Evolutionary conservation across 2,329 filamentous ascomycete species (phyloP), one percentile per base, ranked within the genome.

Genomic region (Pseudopithomyces maydicus): DNA sequence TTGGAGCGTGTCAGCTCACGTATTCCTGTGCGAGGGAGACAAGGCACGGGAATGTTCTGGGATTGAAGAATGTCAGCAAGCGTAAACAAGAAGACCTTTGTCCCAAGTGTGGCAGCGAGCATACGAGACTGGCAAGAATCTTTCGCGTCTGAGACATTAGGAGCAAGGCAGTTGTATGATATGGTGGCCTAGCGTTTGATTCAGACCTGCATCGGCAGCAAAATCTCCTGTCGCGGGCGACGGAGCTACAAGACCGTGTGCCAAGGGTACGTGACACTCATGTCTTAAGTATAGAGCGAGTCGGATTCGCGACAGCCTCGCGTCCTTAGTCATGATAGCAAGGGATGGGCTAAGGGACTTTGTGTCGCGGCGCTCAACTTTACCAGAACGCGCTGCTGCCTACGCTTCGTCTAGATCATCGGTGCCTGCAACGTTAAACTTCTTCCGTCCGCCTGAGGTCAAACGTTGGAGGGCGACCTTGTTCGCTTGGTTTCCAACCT

Each of bases 391-490:
- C 64, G 62, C 67, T 61, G 66, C 62, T 32, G 61, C 61, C 73
- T 68, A 74, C 64, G 64, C 68, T 66, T 76, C 74, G 61, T 77
- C 74, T 71, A 74, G 69, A 64, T 91, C 85, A 71, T 90, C 87
- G 76, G 80, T 80, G 82, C 80, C 83, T 78, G 82, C 90, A 80
- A 96, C 88, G 80, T 88, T 93, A 81, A 98, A 92, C 82, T 91
- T 96, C 78, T 89, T 92, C 71, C 93, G 87, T 68, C 90, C 90
- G 72, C 85, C 85, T 69, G 90, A 90, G 62, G 90, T 94, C 72
- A 98, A 88, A 76, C 92, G 89, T 79, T 96, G 92, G 71, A 97
- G 81, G 68, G 91, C 90, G 71, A 98, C 90, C 80, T 93, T 95
- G 80, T 96, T 91, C 75, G 90, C 86, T 80, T 98, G 94, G 58